Evolutionary conservation across 164 flowering plant species (phyloP).

Genomic region (Kalanchoe fedtschenkoi): DNA sequence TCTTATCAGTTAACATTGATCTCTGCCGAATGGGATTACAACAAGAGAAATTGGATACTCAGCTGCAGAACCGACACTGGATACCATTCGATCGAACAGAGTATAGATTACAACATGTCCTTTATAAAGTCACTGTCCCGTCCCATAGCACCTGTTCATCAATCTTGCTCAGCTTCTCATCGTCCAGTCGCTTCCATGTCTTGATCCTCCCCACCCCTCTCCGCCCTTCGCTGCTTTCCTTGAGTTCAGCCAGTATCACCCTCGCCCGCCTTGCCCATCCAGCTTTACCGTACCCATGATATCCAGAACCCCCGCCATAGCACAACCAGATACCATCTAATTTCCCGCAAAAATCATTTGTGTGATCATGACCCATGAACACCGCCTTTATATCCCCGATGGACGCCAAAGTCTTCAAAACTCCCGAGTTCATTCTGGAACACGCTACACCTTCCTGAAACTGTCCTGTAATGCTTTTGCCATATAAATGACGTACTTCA

Average conservation of each 20-base stretch:
- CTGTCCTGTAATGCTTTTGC: slow-evolving; percentile 33
- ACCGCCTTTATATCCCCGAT: slow-evolving; percentile 70
- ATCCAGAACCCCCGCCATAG: slow-evolving; percentile 86
- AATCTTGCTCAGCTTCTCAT: slow-evolving; percentile 45
- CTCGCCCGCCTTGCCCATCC: slow-evolving; percentile 79
- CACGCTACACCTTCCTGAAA: slow-evolving; percentile 71
- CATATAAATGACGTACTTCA: slow-evolving; percentile 54
- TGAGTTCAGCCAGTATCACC: slow-evolving; percentile 49
- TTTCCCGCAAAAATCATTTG: slow-evolving; percentile 82
- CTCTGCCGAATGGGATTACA: too few relatives aligned
- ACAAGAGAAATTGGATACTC: too few relatives aligned
- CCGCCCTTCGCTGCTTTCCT: slow-evolving; percentile 39
- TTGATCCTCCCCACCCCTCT: slow-evolving; percentile 49
- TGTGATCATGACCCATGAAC: slow-evolving; percentile 83
- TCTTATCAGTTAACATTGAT: too few relatives aligned
- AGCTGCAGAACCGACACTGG: too few relatives aligned
- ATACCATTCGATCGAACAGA: too few relatives aligned
- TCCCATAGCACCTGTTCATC: slow-evolving; percentile 70
- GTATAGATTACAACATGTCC: too few relatives aligned
- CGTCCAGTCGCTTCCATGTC: slow-evolving; percentile 88
- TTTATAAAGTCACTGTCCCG: background rate
- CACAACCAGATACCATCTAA: slow-evolving; percentile 70
- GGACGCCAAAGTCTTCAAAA: slow-evolving; percentile 45
- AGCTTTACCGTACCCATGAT: slow-evolving; percentile 74
- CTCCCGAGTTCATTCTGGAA: slow-evolving; percentile 62